These are phyloP conservation scores for Tricholoma bakamatsutake DNA, from an alignment of 768 basidiomycete genomes.

Conservation along the genomic window DNA sequence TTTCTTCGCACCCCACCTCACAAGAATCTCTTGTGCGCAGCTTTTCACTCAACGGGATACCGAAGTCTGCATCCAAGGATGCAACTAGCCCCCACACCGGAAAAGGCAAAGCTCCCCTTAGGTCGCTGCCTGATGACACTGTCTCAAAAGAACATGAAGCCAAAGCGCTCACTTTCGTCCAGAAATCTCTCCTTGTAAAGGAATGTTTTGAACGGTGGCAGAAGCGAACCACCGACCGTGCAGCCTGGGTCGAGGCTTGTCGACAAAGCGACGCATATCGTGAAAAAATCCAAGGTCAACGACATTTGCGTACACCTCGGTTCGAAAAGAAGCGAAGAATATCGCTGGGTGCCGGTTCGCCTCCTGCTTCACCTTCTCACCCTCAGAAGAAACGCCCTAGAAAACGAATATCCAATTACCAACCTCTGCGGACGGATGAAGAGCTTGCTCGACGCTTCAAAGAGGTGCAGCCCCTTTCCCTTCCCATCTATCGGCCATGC, in stretches of 20 bases:
- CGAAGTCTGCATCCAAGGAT: constrained; percentile 1
- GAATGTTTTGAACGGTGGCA: constrained; percentile 41
- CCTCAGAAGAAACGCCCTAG: constrained; percentile 34
- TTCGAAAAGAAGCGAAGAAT: constrained; percentile 30
- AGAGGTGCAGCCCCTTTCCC: constrained; percentile 45
- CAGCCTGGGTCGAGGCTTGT: constrained; percentile 59
- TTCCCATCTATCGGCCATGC: constrained; percentile 5
- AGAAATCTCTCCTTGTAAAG: constrained; percentile 34
- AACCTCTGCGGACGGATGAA: constrained; percentile 54
- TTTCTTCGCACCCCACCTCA: constrained; percentile 29
- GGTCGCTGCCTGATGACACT: constrained; percentile 24
- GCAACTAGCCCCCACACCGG: constrained; percentile 13
- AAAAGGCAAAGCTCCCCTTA: constrained; percentile 17
- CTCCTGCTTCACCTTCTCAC: constrained; percentile 11
- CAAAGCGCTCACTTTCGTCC: constrained; percentile 37
- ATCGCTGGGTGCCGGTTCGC: constrained; percentile 15
- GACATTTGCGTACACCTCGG: constrained; percentile 10
- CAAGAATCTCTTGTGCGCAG: constrained; percentile 5
- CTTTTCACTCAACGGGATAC: constrained; percentile 6
- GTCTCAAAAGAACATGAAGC: constrained; percentile 28
- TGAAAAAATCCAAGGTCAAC: constrained; percentile 34
- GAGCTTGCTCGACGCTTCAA: constrained; percentile 59
- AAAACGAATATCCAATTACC: constrained; percentile 41
- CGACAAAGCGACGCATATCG: constrained; percentile 56
- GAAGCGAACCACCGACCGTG: constrained; percentile 36